Percentiles rank a stretch among this genome's conserved stretches.
phyloP scores from a whole-genome alignment of 2,329 filamentous ascomycete genomes.

The Scytalidium sp. region DNA sequence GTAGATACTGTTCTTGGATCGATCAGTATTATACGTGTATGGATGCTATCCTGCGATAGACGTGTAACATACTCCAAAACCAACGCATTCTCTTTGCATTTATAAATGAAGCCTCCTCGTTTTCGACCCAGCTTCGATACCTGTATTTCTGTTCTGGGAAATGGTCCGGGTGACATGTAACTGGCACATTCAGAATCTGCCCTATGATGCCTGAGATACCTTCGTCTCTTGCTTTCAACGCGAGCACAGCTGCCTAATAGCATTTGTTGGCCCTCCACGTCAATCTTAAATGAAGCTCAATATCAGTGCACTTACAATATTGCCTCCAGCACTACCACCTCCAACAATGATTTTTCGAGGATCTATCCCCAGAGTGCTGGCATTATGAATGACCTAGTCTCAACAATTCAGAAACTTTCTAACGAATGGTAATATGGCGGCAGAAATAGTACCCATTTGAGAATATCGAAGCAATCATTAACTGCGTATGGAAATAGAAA shows the following conservation, averaged over 20 bases:
- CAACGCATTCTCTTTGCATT: slow-evolving; percentile 28
- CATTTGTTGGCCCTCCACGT: too few species aligned
- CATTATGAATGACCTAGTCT: slow-evolving; percentile 37
- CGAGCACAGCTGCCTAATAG: slow-evolving; percentile 27
- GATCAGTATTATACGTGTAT: too few species aligned
- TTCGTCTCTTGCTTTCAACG: slow-evolving; percentile 30
- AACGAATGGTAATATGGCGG: not conserved
- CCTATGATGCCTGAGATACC: slow-evolving; percentile 30
- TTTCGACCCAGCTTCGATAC: slow-evolving; percentile 32
- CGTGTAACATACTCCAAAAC: too few species aligned
- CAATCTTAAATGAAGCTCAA: not conserved
- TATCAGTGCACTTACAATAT: slow-evolving; percentile 32
- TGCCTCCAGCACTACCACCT: slow-evolving; percentile 48
- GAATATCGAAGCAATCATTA: slow-evolving; percentile 49
- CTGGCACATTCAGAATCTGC: slow-evolving; percentile 33
- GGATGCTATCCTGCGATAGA: too few species aligned
- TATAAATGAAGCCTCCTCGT: slow-evolving; percentile 29
- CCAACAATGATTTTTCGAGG: slow-evolving; percentile 39
- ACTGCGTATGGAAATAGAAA: slow-evolving; percentile 46
- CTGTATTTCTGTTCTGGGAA: slow-evolving; percentile 32
- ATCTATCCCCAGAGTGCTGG: slow-evolving; percentile 33
- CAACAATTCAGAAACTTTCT: not conserved
- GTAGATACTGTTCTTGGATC: slow-evolving; percentile 25
- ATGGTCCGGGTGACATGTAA: slow-evolving; percentile 34
- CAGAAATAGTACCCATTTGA: slow-evolving; percentile 37